Evolutionary conservation across 2,329 filamentous ascomycete species (phyloP), one percentile per base, ranked within the genome.

Genomic region (Xylariaceae sp.): DNA sequence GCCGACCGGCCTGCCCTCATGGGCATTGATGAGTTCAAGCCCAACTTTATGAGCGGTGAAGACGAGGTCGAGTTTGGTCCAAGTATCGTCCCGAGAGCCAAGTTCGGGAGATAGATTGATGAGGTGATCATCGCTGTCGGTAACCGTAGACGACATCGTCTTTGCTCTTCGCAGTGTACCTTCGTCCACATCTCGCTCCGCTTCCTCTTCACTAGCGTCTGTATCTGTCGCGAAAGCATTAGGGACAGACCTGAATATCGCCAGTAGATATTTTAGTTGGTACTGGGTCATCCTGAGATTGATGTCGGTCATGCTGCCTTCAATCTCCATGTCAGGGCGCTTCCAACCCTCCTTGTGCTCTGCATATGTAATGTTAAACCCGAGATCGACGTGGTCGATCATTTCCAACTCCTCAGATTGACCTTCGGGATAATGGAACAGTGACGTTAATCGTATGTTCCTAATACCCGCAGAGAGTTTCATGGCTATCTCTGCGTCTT

Each of bases 351-450:
- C 72, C 62, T 84, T 86, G 68, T 99, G 94, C 68, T 97, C 93
- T 1, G 92, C 84, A 72, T 97, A 93, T 2, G 89, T 95, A 60
- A 99, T 87, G 56, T 89, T 90, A 74, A 99, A 97, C 41, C 89
- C 90, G 20, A 99, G 77, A 69, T 99, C 94, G 10, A 99, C 92
- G 64, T 97, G 92, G 66, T 99, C 92, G 63, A 99, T 96, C 77
- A 99, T 88, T 69, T 99, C 91, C 6, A 99, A 78, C 69, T 96
- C 92, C 71, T 99, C 94, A 0, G 84, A 84, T 51, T 82, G 74
- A 27, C 85, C 83, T 2, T 86, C 80, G 0, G 83, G 72, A 64
- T 95, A 97, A 68, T 96, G 84, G 66, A 97, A 91, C 49, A 91
- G 86, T 0, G 93, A 97, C 0, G 91, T 97, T 23, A 99, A 77